Base-by-base conservation (phyloP, 2,329 filamentous ascomycete genomes). In the Fusarium torulosum region DNA sequence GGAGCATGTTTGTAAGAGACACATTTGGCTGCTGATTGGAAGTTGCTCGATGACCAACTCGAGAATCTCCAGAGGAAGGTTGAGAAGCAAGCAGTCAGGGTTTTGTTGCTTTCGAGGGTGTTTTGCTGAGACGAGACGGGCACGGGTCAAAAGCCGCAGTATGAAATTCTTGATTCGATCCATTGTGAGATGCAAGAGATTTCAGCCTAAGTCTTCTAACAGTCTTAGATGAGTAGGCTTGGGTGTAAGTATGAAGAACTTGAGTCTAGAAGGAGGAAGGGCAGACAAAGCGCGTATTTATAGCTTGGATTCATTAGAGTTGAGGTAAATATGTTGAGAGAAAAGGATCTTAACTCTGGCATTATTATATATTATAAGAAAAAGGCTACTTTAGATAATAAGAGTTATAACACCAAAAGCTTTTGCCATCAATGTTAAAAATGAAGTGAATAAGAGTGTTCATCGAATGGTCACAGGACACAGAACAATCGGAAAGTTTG, bases 51-150 rank as follows among this genome's bases (percentile, higher is more conserved):
- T 19, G 4, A 44, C 4, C 9, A 35, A 3, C 5, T 29, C 27
- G 10, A 43, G 19, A 20, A 53, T 15, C 4, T 53, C 53, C 13
- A 19, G 6, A 9, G 61, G 61, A 17, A 64, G 13, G 4, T 53
- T 29, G 14, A 64, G 46, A 8, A 53, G 23, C 3, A 21, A 15
- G 8, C 29, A 47, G 4, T 44, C 46, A 3, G 25, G 6, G 2
- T 29, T 42, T 13, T 55, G 42, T 21, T 25, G 4, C 33, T 3
- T 33, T 17, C 20, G 35, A 19, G 10, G 25, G 15, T 4, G n/a
- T 13, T 9, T 27, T 33, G 13, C 4, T 23, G 13, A 19, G 9
- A 10, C 11, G 3, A 13, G 13, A 29, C 4, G 7, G 8, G 6
- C 1, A 10, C 6, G 4, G 13, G 9, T 11, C 11, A 6, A 9